Evolutionary conservation across 2,329 filamentous ascomycete genomes (phyloP).

Genomic region (Knufia fluminis): DNA sequence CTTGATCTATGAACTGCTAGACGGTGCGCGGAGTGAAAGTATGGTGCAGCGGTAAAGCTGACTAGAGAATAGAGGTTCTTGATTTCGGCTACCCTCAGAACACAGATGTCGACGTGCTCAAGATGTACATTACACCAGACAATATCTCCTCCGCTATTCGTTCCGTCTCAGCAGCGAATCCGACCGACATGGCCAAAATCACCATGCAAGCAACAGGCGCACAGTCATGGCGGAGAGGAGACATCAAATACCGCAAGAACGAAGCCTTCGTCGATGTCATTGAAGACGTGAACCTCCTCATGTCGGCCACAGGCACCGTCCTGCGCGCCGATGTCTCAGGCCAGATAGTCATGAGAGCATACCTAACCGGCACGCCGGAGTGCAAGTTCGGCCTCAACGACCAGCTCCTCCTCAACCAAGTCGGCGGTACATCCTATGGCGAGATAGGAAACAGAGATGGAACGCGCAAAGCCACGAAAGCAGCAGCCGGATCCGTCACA

Average conservation of each 20-base stretch:
- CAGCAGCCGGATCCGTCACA: slow-evolving; percentile 88
- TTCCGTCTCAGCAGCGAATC: slow-evolving; percentile 42
- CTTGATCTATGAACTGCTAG: slow-evolving; percentile 90
- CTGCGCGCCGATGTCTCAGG: slow-evolving; percentile 92
- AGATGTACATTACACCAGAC: slow-evolving; percentile 99
- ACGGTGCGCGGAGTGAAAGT: slow-evolving; percentile 49
- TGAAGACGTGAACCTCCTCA: slow-evolving; percentile 95
- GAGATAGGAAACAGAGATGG: slow-evolving; percentile 60
- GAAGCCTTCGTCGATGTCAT: slow-evolving; percentile 99
- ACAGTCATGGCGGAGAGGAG: slow-evolving; percentile 89
- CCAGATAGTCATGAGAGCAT: slow-evolving; percentile 97
- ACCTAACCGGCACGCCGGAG: slow-evolving; percentile 90
- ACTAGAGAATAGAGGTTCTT: slow-evolving; percentile 65
- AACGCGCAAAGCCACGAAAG: slow-evolving; percentile 73
- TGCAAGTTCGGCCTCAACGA: slow-evolving; percentile 99
- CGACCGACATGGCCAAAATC: slow-evolving; percentile 84
- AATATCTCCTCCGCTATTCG: slow-evolving; percentile 74
- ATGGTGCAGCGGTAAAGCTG: slow-evolving; percentile 14
- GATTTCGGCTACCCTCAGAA: slow-evolving; percentile 99
- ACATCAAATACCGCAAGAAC: slow-evolving; percentile 99
- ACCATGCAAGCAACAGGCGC: slow-evolving; percentile 99
- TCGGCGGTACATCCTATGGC: slow-evolving; percentile 53
- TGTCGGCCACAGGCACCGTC: slow-evolving; percentile 95
- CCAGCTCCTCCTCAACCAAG: slow-evolving; percentile 76
- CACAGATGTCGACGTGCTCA: slow-evolving; percentile 95